Conservation (phyloP, 306 rosid species). For the Carpinus fangiana region DNA sequence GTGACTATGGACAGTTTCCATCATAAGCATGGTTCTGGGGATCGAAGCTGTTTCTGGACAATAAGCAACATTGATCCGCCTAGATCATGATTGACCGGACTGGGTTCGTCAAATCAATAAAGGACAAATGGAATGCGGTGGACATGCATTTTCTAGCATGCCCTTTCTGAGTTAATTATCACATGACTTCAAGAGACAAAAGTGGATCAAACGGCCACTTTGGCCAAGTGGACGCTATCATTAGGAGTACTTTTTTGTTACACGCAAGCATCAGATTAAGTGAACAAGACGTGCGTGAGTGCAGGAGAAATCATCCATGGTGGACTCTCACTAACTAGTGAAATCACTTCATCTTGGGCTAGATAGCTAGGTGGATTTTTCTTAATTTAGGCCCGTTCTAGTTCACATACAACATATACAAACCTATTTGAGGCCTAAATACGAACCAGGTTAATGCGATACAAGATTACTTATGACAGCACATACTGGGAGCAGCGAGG, state of each 20-base stretch:
- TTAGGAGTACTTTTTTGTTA: background rate
- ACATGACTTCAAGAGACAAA: background rate
- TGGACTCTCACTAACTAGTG: background rate
- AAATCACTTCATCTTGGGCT: background rate
- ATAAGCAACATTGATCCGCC: constrained; percentile 15
- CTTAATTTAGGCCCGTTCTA: background rate
- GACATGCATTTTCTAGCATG: background rate
- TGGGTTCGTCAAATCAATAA: constrained; percentile 9
- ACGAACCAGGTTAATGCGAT: no score
- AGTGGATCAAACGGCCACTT: constrained; percentile 17
- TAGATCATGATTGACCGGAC: constrained; percentile 14
- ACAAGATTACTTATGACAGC: no score
- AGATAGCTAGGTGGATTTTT: background rate
- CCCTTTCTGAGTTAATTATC: background rate
- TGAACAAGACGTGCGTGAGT: background rate
- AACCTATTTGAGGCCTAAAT: background rate
- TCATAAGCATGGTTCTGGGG: constrained; percentile 7
- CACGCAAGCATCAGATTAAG: background rate
- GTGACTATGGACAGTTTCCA: background rate
- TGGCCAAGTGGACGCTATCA: background rate
- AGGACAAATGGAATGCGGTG: background rate
- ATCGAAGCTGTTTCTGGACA: constrained; percentile 13
- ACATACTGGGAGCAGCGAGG: no score
- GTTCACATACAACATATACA: background rate
- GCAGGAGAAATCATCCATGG: background rate